These are phyloP conservation scores for Breynia disticha DNA, from an alignment of 441 rosid species.

Conservation along the genomic window DNA sequence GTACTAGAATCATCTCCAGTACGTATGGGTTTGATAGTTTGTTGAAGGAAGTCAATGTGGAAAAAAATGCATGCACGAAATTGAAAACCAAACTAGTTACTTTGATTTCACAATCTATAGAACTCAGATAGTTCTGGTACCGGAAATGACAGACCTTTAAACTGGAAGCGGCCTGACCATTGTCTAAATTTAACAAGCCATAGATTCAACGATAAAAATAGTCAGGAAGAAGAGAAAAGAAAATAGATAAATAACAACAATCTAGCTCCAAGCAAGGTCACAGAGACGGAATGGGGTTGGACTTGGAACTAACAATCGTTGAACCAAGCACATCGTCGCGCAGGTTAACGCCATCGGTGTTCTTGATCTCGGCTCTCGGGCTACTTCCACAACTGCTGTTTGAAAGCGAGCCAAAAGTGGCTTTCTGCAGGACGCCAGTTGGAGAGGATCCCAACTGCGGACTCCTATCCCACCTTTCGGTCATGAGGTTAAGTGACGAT, in stretches of 20 bases:
- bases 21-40: too few species aligned
- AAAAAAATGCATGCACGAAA: too few species aligned
- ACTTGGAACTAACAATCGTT: conserved; percentile 25
- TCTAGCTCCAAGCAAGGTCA: conserved; percentile 4
- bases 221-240: conserved; percentile 1
- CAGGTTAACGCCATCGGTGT: conserved; percentile 23
- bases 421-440: conserved; percentile 44
- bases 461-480: conserved; percentile 35
- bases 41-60: too few species aligned
- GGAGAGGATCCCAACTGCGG: conserved; percentile 43
- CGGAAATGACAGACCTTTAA: too few species aligned
- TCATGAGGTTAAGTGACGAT: conserved; percentile 28
- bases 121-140: not conserved
- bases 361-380: conserved; percentile 29
- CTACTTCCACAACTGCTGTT: conserved; percentile 54
- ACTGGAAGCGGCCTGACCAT: conserved; percentile 6
- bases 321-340: conserved; percentile 30
- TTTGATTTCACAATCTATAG: conserved; percentile 13
- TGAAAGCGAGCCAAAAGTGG: conserved; percentile 37
- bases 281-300: conserved; percentile 25
- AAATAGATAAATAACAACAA: not conserved
- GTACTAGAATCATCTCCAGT: too few species aligned
- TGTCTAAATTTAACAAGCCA: not conserved
- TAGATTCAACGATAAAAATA: not conserved
- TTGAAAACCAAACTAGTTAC: not conserved